Evolutionary conservation across 306 rosid species (phyloP).

Genomic region (apple (Malus domestica)): DNA sequence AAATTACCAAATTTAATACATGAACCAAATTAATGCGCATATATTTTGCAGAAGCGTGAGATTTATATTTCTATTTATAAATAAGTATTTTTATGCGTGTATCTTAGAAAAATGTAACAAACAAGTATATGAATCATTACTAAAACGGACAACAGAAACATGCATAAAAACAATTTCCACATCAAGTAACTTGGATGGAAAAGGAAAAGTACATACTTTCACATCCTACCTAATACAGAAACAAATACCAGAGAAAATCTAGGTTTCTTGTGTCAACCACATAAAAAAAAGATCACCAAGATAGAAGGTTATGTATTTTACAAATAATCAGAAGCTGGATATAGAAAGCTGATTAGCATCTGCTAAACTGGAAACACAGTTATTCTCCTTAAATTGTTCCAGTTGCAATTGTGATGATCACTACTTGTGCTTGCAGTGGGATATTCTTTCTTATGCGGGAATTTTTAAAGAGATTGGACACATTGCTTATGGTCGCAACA

Average conservation of each 20-base stretch:
- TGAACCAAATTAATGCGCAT: neutral
- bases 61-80: neutral
- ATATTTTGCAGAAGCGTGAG: no score
- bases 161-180: neutral
- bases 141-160: neutral
- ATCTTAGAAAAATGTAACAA: neutral
- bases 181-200: neutral
- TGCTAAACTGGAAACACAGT: no score
- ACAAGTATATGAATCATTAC: neutral
- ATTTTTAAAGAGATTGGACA: slow-evolving; percentile 94
- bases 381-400: no score
- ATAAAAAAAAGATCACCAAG: neutral
- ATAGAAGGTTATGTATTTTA: neutral
- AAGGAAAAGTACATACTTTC: neutral
- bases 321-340: no score
- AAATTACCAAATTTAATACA: neutral
- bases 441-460: slow-evolving; percentile 86
- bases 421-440: slow-evolving; percentile 56
- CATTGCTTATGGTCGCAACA: slow-evolving; percentile 80
- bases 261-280: no score
- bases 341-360: no score
- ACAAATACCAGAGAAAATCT: neutral
- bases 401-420: no score
- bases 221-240: neutral
- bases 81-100: neutral